A percentile compares a stretch with the other conserved stretches of the same genome.
These are phyloP conservation scores for Pythium rishiriense DNA, from an alignment of 352 stramenopile genomes.

Conservation along the genomic window DNA sequence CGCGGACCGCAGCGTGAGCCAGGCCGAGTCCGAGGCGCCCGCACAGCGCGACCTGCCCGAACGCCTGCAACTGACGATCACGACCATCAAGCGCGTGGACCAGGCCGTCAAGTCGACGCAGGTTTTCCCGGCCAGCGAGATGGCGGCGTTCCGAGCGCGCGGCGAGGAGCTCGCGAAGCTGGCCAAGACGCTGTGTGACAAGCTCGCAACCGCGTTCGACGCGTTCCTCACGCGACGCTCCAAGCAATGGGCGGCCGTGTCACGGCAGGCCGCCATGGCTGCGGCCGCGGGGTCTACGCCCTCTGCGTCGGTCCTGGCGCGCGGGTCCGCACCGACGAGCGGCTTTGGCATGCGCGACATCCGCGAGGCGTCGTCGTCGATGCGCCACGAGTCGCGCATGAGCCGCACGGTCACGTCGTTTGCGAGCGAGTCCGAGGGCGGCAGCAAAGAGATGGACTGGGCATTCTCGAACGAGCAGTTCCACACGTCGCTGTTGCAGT, in stretches of 20 bases:
- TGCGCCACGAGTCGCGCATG: constrained; percentile 27
- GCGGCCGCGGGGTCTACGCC: background rate
- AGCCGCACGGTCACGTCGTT: constrained; percentile 43
- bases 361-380: constrained; percentile 12
- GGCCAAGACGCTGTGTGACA: constrained; percentile 47
- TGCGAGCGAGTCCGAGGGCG: constrained; percentile 29
- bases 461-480: constrained; percentile 61
- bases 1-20: constrained; percentile 13
- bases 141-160: constrained; percentile 54
- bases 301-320: constrained; percentile 16
- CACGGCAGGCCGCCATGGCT: constrained; percentile 8
- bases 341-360: constrained; percentile 13
- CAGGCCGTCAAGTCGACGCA: constrained; percentile 59
- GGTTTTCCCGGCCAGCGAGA: constrained; percentile 61
- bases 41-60: constrained; percentile 29
- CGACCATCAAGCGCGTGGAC: constrained; percentile 47
- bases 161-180: constrained; percentile 58
- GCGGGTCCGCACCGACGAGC: constrained; percentile 15
- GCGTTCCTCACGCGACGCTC: constrained; percentile 49
- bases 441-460: constrained; percentile 59
- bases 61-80: constrained; percentile 37
- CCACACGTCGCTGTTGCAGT: constrained; percentile 45
- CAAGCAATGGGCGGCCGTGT: constrained; percentile 41
- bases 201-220: constrained; percentile 54
- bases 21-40: constrained; percentile 17